Conservation (phyloP, 768 basidiomycete genomes). For the Lactifluus subvellereus region DNA sequence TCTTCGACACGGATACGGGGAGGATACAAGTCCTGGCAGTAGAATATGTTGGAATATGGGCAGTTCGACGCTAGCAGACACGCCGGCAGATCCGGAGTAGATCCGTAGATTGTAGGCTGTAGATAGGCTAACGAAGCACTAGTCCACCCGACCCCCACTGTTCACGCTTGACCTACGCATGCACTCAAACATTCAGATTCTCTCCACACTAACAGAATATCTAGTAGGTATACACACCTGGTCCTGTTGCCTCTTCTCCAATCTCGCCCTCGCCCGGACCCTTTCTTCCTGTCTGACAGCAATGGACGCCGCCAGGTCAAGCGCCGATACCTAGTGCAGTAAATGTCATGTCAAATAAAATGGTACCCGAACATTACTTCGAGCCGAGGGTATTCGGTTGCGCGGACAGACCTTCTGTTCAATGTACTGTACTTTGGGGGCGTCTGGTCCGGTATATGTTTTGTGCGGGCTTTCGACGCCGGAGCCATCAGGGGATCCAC, state of each 20-base stretch:
- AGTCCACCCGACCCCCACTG: too few species aligned
- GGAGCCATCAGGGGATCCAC: neutral
- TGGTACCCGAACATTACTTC: conserved; percentile 6
- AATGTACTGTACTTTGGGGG: neutral
- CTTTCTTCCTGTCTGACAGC: neutral
- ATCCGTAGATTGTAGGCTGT: too few species aligned
- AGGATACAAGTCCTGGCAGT: neutral
- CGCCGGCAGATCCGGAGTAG: too few species aligned
- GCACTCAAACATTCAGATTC: too few species aligned
- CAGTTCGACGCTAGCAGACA: too few species aligned
- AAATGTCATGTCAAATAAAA: conserved; percentile 8
- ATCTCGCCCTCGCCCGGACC: neutral
- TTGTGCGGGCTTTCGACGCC: conserved; percentile 8
- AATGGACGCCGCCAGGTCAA: conserved; percentile 5
- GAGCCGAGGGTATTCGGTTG: conserved; percentile 19
- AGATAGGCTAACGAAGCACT: too few species aligned
- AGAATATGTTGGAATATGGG: neutral
- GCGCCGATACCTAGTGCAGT: conserved; percentile 6
- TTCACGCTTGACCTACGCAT: too few species aligned
- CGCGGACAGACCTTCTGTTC: conserved; percentile 3
- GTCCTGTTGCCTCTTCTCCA: neutral
- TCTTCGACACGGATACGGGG: too few species aligned
- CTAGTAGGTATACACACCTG: neutral
- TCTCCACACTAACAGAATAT: neutral
- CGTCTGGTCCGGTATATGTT: conserved; percentile 4